phyloP scores from a whole-genome alignment of 371 early-diverging fungal genomes.

The Lichtheimia ornata region DNA sequence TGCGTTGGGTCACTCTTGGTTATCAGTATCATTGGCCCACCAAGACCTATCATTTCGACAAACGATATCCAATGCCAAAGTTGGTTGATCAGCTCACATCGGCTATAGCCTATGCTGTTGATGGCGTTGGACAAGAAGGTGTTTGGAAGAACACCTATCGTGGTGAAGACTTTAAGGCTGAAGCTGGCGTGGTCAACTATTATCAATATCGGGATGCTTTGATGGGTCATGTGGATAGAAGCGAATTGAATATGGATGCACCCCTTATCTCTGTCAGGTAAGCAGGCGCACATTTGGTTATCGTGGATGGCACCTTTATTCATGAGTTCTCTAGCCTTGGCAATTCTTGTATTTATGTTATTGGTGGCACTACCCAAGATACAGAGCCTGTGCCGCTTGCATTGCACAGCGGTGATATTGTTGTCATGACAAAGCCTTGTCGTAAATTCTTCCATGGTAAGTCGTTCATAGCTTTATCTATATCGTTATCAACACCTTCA shows the following conservation, averaged over 20 bases:
- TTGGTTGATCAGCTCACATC: constrained; percentile 46
- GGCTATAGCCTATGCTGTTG: constrained; percentile 54
- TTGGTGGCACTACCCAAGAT: constrained; percentile 74
- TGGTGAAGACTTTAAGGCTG: constrained; percentile 64
- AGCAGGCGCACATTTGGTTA: neutral
- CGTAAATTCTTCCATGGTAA: constrained; percentile 79
- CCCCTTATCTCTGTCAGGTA: constrained; percentile 79
- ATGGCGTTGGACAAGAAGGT: constrained; percentile 39
- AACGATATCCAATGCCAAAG: constrained; percentile 55
- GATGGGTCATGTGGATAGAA: constrained; percentile 94
- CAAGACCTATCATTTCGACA: constrained; percentile 71
- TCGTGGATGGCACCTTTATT: too few species aligned
- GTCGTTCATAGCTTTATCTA: neutral
- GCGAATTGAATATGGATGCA: constrained; percentile 87
- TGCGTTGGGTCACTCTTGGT: constrained; percentile 91
- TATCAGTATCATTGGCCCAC: constrained; percentile 93
- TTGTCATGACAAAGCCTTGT: constrained; percentile 79
- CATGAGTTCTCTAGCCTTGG: constrained; percentile 58
- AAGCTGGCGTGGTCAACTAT: constrained; percentile 95
- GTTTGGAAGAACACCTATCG: constrained; percentile 45
- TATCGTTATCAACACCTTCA: neutral
- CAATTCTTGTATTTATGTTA: constrained; percentile 76
- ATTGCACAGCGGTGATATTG: constrained; percentile 81
- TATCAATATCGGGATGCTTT: constrained; percentile 85
- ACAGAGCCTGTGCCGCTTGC: constrained; percentile 64